Conservation (phyloP, 805 yeast species). For the Kuraishia borneana region DNA sequence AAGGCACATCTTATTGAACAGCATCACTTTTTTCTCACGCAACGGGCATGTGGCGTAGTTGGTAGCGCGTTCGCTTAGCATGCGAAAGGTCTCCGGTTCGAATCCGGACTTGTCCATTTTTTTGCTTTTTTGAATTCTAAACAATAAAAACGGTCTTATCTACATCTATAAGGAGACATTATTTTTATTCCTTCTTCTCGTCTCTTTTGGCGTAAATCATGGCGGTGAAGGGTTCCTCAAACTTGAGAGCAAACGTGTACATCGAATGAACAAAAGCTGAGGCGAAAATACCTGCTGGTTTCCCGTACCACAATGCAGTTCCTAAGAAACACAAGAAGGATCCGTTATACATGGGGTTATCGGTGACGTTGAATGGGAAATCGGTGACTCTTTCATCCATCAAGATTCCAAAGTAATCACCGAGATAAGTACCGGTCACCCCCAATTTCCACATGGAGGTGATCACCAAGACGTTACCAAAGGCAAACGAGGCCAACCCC, state of each 20-base stretch:
- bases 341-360: conserved; percentile 97
- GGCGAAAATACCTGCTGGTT: conserved; percentile 78
- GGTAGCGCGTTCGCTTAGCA: conserved; percentile 76
- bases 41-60: conserved; percentile 73
- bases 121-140: conserved; percentile 9
- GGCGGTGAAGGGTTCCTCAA: conserved; percentile 96
- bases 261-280: conserved; percentile 64
- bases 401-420: conserved; percentile 94
- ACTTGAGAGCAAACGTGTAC: conserved; percentile 74
- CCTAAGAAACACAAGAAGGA: conserved; percentile 85
- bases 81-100: conserved; percentile 75
- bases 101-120: conserved; percentile 62
- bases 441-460: conserved; percentile 89
- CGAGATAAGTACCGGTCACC: conserved; percentile 91
- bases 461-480: conserved; percentile 74
- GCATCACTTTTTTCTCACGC: no score
- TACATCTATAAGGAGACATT: not conserved
- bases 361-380: conserved; percentile 85
- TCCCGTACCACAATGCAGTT: conserved; percentile 76
- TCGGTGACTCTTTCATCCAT: conserved; percentile 84
- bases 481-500: conserved; percentile 44
- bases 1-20: no score
- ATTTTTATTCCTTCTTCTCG: conserved; percentile 16
- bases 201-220: conserved; percentile 75
- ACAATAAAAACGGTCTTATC: not conserved